Base-by-base conservation (phyloP, 2,329 filamentous ascomycete species). In the Stachybotrys chartarum region DNA sequence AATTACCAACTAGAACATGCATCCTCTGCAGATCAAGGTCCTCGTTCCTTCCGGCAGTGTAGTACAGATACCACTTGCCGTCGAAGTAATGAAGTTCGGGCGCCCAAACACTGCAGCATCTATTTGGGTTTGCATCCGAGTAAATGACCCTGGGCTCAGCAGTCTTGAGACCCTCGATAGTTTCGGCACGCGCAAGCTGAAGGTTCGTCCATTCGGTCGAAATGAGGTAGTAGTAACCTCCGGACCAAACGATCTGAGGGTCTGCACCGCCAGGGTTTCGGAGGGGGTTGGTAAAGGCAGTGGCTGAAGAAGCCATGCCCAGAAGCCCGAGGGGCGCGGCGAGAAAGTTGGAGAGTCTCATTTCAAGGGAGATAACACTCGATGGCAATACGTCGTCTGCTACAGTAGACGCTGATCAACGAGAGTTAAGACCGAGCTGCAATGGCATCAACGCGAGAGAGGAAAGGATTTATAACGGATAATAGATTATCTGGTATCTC, bases 41-140 rank as follows among this genome's bases (percentile, higher is more conserved):
- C 3, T 66, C 69, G 1, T 65, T 64, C 30, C 69, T 70, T 1
- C 79, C 79, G 1, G 79, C 77, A 0, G 79, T 79, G 63, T 83
- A 84, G 67, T 83, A 84, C 45, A 84, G 74, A 55, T 80, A 83
- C 80, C 80, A 76, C 17, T 54, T 61, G 14, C 67, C 68, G n/a
- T 75, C 71, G 7, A 82, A 62, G 55, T 76, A 76, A 60, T 82
- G 80, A 0, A 82, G 68, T 60, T 83, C 80, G 0, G 80, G 81
- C 0, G 81, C 80, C 81, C 81, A 84, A 44, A 84, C 75, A 54
- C 81, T 82, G 64, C 78, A 79, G 65, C 77, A 78, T 16, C 78
- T 70, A 5, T 68, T 69, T 1, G 78, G 62, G 16, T 73, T 75
- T 5, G 65, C 67, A 55, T 79, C 77, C 0, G 71, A 73, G 69